Base-by-base conservation (phyloP, 495 filamentous ascomycete genomes). In the Hyphodiscus hymeniophilus region DNA sequence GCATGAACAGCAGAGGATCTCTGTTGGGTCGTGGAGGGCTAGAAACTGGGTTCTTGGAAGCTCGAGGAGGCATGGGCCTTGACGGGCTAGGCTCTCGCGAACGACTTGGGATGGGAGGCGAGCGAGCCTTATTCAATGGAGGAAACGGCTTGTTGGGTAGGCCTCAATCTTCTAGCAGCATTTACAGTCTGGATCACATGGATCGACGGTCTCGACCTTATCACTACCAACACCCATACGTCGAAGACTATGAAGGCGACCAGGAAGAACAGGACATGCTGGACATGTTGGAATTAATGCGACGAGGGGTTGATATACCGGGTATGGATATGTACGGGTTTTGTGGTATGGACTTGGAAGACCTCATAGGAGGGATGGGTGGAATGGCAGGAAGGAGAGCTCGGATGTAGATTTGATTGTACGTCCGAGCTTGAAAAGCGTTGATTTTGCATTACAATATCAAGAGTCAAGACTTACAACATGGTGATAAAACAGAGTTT, bases 181-280 rank as follows among this genome's bases (percentile, higher is more conserved):
- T 22, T 3, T 47, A 32, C 45, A 28, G 28, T 38, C 45, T 36
- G 12, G 17, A 38, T 22, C 21, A 24, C 17, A n/a, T 47, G 18
- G 45, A 47, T 26, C 45, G 45, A n/a, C 38, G 16, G 2, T 12
- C 15, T 3, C n/a, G 21, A n/a, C 21, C 45, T n/a, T 47, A 15
- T 10, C 28, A 49, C 24, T 49, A 42, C 32, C 24, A 34, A 13
- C 26, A 38, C 2, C 47, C 38, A 8, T 49, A 49, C 32, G 38
- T 49, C 5, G 47, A 49, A 22, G 38, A 42, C 35, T 49, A 42
- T 13, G 47, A 49, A 30, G 42, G 38, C 22, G 24, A 42, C 6
- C n/a, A 33, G 7, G 47, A 42, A 13, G 36, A 31, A 21, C 4
- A 36, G 26, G 30, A 33, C 6, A 26, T n/a, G 3, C 17, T 35